These are phyloP conservation scores for Talaromyces amestolkiae DNA, from an alignment of 2,329 filamentous ascomycete species.

Conservation along the genomic window DNA sequence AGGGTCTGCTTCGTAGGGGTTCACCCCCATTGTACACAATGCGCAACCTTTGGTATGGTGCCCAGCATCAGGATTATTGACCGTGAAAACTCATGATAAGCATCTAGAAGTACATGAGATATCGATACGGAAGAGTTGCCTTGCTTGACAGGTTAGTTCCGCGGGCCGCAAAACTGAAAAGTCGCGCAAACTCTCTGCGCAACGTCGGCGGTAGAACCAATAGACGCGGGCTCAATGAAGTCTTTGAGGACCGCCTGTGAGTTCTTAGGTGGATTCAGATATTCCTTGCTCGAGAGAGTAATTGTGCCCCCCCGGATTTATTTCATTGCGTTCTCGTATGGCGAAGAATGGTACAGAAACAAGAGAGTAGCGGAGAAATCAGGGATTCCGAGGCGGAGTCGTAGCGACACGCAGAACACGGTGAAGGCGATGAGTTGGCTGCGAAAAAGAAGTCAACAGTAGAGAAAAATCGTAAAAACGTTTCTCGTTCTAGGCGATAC, in stretches of 20 bases:
- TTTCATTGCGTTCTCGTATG: slow-evolving; percentile 2
- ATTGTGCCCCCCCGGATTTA: neutral
- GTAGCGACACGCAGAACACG: slow-evolving; percentile 6
- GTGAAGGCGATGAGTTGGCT: neutral
- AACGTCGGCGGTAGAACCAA: neutral
- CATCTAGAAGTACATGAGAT: neutral
- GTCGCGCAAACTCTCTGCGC: slow-evolving; percentile 4
- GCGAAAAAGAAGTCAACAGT: neutral
- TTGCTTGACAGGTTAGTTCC: neutral
- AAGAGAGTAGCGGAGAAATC: neutral
- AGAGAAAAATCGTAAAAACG: neutral
- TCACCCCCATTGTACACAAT: slow-evolving; percentile 21
- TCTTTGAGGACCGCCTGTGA: neutral
- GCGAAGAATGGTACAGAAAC: neutral
- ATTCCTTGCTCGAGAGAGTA: neutral
- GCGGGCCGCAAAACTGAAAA: neutral
- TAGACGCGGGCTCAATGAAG: neutral
- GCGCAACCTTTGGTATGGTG: slow-evolving; percentile 3
- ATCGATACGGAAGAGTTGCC: neutral
- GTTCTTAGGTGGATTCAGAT: neutral
- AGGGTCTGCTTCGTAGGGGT: slow-evolving; percentile 38
- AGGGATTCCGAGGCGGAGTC: slow-evolving; percentile 8
- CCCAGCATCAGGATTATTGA: slow-evolving; percentile 13
- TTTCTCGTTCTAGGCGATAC: neutral
- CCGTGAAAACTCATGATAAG: neutral